A percentile compares a stretch with the other conserved stretches of the same genome.
These are phyloP conservation scores for Eimeria praecox DNA, from an alignment of 169 alveolate genomes.

Conservation along the genomic window DNA sequence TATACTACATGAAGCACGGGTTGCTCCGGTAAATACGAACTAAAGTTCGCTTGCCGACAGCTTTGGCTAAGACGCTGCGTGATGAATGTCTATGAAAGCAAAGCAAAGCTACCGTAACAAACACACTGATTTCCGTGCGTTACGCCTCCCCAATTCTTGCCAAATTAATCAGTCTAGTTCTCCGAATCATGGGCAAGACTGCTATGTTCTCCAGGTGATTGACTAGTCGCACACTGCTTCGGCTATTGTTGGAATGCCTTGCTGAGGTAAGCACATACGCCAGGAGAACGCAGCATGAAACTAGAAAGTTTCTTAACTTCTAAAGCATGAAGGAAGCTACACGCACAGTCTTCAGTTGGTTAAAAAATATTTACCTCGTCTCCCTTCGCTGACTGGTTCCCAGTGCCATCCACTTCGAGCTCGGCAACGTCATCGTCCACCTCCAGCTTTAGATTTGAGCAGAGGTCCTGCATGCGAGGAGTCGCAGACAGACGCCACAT, in stretches of 20 bases:
- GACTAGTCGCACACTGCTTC: conserved; percentile 9
- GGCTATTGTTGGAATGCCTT: conserved; percentile 54
- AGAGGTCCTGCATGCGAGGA: conserved; percentile 34
- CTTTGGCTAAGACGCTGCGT: neutral
- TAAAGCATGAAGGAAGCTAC: neutral
- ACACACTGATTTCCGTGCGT: neutral
- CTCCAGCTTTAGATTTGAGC: conserved; percentile 11
- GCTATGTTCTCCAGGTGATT: neutral
- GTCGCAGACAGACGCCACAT: neutral
- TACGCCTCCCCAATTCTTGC: neutral
- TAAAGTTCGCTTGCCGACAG: neutral
- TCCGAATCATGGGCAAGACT: neutral
- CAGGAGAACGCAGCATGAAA: neutral
- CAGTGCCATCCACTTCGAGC: neutral
- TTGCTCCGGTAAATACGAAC: neutral
- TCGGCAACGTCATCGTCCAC: conserved; percentile 65
- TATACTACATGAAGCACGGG: neutral
- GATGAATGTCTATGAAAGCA: neutral
- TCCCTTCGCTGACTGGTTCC: neutral
- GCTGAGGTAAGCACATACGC: neutral
- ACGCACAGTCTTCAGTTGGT: neutral
- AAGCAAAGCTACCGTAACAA: neutral
- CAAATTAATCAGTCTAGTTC: no score
- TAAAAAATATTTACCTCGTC: conserved; percentile 20
- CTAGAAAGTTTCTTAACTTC: neutral